phyloP scores from a whole-genome alignment of 352 stramenopile genomes.

The Chrysophaeum taylorii region DNA sequence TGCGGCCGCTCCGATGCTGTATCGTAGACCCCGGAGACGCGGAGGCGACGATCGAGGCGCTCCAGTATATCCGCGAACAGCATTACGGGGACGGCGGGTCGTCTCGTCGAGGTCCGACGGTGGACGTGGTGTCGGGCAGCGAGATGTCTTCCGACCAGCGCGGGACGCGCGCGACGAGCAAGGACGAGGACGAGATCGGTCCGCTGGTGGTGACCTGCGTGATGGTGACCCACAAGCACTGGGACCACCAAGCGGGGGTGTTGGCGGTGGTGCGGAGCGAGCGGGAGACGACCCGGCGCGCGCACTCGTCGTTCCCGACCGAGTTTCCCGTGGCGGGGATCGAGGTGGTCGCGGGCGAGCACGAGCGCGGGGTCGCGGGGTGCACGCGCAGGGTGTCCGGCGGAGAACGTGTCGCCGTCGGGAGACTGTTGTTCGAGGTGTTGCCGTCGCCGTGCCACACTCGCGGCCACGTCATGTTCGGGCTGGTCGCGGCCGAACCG shows the following conservation, averaged over 20 bases:
- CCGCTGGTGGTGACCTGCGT: background rate
- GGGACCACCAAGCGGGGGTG: constrained; percentile 10
- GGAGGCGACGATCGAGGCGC: background rate
- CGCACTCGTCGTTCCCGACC: background rate
- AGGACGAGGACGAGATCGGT: background rate
- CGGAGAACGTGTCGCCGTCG: background rate
- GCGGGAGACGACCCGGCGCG: background rate
- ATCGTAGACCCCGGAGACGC: constrained; percentile 11
- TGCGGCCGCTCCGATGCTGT: background rate
- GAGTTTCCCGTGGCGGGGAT: background rate
- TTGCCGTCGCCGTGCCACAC: background rate
- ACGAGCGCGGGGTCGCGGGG: background rate
- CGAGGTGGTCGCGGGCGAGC: background rate
- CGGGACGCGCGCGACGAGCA: no score
- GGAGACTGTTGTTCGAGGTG: background rate
- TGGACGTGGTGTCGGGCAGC: no score
- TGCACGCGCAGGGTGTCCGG: background rate
- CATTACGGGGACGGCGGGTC: background rate
- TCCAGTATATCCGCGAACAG: background rate
- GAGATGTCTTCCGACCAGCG: no score
- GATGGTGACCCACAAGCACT: constrained; percentile 8
- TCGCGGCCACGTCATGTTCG: constrained; percentile 11
- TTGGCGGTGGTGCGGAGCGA: background rate
- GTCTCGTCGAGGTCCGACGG: background rate
- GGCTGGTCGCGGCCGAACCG: background rate